These are phyloP conservation scores for Capsicum chinense DNA, from an alignment of 257 asterid genomes.

Conservation along the genomic window DNA sequence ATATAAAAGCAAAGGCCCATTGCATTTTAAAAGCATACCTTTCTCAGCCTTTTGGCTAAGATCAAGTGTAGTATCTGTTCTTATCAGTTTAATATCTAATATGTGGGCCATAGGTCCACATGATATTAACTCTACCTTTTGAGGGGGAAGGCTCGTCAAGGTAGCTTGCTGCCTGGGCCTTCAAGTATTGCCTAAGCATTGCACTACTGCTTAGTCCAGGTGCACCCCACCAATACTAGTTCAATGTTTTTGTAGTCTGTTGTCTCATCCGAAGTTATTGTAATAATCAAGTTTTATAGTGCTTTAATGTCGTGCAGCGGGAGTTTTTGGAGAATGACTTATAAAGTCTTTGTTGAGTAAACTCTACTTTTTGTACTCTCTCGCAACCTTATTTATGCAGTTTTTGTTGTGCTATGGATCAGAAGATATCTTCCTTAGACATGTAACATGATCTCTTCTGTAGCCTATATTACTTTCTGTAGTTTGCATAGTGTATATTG, in stretches of 20 bases:
- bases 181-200: neutral
- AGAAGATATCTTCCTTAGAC: too few species aligned
- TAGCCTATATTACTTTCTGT: too few species aligned
- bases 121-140: neutral
- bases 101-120: neutral
- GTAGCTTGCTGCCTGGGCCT: neutral
- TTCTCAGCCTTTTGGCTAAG: slow-evolving; percentile 59
- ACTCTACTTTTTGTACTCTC: too few species aligned
- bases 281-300: too few species aligned
- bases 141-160: neutral
- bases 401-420: too few species aligned
- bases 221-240: neutral
- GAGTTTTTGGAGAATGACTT: too few species aligned
- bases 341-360: too few species aligned
- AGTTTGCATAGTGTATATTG: too few species aligned
- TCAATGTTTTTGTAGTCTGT: neutral
- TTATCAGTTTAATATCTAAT: slow-evolving; percentile 36
- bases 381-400: too few species aligned
- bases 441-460: too few species aligned
- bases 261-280: too few species aligned
- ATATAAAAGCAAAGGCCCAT: neutral
- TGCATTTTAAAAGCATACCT: slow-evolving; percentile 30
- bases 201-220: neutral
- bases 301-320: too few species aligned
- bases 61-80: slow-evolving; percentile 56